A percentile compares a stretch with the other conserved stretches of the same genome.
These are phyloP conservation scores for Cercophora samala DNA, from an alignment of 495 filamentous ascomycete species.

Conservation along the genomic window DNA sequence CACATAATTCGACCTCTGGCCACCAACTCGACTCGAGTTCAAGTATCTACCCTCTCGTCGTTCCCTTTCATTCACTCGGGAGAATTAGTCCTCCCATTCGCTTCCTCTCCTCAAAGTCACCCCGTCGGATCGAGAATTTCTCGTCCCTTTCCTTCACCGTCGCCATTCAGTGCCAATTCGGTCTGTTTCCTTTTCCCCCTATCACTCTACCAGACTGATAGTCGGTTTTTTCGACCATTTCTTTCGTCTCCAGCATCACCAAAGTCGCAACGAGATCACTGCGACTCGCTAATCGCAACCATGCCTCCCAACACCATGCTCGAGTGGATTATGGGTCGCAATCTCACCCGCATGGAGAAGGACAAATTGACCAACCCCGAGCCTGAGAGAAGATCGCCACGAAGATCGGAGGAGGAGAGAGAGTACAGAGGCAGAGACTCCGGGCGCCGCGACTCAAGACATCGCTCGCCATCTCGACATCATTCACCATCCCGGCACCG, in stretches of 20 bases:
- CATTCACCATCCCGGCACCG: background rate
- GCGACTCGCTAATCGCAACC: background rate
- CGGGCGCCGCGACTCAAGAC: background rate
- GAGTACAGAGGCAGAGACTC: background rate
- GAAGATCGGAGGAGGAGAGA: background rate
- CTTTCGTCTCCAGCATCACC: background rate
- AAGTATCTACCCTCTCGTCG: background rate
- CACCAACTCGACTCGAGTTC: background rate
- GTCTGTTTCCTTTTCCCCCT: background rate
- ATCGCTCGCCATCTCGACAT: background rate
- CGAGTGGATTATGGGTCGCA: slow-evolving; percentile 6
- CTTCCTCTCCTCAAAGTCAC: background rate
- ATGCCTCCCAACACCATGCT: background rate
- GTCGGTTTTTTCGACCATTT: background rate
- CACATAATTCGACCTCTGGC: background rate
- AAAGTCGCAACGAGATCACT: background rate
- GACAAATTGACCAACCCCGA: background rate
- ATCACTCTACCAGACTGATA: background rate
- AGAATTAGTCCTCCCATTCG: background rate
- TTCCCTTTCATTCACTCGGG: background rate
- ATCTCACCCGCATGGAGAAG: background rate
- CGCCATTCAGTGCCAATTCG: background rate
- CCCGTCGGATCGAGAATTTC: background rate
- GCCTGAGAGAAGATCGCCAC: background rate
- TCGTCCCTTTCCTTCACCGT: background rate